Percentiles rank a stretch among this genome's conserved stretches.
Conservation (phyloP, 2,329 filamentous ascomycete genomes). For the Nigrospora sphaerica region DNA sequence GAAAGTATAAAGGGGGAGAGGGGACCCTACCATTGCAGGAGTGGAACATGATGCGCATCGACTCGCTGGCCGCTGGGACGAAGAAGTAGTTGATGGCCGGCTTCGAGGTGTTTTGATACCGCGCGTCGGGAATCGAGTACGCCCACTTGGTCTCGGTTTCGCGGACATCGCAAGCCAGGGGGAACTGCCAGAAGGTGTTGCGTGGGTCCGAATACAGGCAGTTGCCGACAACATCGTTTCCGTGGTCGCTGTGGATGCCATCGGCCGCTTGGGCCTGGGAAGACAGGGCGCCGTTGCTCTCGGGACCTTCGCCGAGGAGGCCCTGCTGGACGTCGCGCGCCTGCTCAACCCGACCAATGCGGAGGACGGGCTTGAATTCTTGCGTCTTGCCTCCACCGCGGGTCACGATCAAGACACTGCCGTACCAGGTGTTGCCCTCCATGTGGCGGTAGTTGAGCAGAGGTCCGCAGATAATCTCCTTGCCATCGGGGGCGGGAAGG, state of each 20-base stretch:
- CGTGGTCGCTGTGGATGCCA: slow-evolving; percentile 33
- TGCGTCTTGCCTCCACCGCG: slow-evolving; percentile 59
- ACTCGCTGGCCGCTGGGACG: slow-evolving; percentile 73
- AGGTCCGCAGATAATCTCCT: slow-evolving; percentile 63
- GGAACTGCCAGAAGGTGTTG: slow-evolving; percentile 92
- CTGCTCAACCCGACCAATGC: slow-evolving; percentile 35
- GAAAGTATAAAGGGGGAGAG: not conserved
- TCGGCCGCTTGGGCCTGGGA: slow-evolving; percentile 24
- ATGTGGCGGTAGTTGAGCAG: slow-evolving; percentile 73
- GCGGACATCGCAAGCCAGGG: slow-evolving; percentile 69
- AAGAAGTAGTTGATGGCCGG: slow-evolving; percentile 66
- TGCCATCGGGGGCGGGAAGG: slow-evolving; percentile 30
- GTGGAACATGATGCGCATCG: slow-evolving; percentile 98
- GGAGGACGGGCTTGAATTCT: slow-evolving; percentile 51
- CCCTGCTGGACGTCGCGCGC: slow-evolving; percentile 13
- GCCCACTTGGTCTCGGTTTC: slow-evolving; percentile 66
- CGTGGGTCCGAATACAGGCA: slow-evolving; percentile 58
- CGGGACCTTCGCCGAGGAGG: slow-evolving; percentile 18
- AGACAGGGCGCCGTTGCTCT: slow-evolving; percentile 19
- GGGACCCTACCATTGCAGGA: slow-evolving; percentile 70
- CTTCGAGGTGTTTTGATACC: slow-evolving; percentile 50
- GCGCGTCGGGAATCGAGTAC: slow-evolving; percentile 65
- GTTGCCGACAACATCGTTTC: slow-evolving; percentile 40
- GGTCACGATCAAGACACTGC: slow-evolving; percentile 79
- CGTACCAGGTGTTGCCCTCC: slow-evolving; percentile 66